Percentiles rank a stretch among this genome's conserved stretches.
phyloP scores from a whole-genome alignment of 371 early-diverging fungal genomes.

The Apophysomyces trapeziformis region DNA sequence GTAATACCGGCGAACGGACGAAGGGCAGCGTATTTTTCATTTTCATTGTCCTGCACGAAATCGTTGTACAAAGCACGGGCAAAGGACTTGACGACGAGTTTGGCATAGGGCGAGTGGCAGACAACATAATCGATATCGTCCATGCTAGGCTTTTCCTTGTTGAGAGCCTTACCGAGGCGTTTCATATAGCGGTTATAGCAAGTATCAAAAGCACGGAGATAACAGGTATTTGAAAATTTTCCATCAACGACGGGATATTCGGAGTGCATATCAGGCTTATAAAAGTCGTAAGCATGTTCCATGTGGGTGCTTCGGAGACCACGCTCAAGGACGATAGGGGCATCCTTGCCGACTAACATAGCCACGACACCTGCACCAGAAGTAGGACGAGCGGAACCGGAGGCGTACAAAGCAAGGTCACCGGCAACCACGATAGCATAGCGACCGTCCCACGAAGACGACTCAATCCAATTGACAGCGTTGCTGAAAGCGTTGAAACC shows the following conservation, averaged over 20 bases:
- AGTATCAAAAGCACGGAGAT: slow-evolving; percentile 88
- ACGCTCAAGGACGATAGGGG: slow-evolving; percentile 92
- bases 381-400: slow-evolving; percentile 92
- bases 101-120: slow-evolving; percentile 97
- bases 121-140: slow-evolving; percentile 81
- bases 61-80: slow-evolving; percentile 89
- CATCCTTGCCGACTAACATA: slow-evolving; percentile 93
- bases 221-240: slow-evolving; percentile 89
- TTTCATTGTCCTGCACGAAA: slow-evolving; percentile 79
- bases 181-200: slow-evolving; percentile 86
- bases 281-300: slow-evolving; percentile 97
- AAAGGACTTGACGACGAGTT: slow-evolving; percentile 94
- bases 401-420: slow-evolving; percentile 96
- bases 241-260: slow-evolving; percentile 98
- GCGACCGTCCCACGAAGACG: slow-evolving; percentile 92
- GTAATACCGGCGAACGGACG: slow-evolving; percentile 61
- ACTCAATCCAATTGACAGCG: slow-evolving; percentile 95
- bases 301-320: slow-evolving; percentile 92
- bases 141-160: slow-evolving; percentile 60
- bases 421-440: slow-evolving; percentile 93
- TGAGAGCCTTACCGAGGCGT: slow-evolving; percentile 63
- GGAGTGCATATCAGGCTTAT: slow-evolving; percentile 96
- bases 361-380: slow-evolving; percentile 97
- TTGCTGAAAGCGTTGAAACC: slow-evolving; percentile 97
- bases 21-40: slow-evolving; percentile 63